Percentiles rank a stretch among this genome's conserved stretches.
Conservation (phyloP, 73 alveolate species). For the Symbiodinium pilosum region DNA sequence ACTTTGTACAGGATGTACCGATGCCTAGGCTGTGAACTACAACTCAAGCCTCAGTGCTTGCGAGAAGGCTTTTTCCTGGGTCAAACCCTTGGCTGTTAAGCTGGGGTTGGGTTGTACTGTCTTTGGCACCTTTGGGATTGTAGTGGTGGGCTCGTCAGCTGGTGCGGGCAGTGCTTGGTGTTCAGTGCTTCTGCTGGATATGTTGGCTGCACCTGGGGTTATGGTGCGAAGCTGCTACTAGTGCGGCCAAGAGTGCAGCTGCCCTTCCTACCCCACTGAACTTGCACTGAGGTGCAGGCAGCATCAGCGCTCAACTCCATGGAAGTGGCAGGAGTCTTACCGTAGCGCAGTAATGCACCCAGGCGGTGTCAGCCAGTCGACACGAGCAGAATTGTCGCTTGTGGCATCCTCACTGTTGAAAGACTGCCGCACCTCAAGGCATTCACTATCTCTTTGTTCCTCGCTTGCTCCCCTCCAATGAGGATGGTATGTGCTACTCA, state of each 20-base stretch:
- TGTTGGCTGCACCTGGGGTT: no score
- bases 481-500: no score
- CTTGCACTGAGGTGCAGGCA: neutral
- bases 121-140: neutral
- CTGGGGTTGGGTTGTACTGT: neutral
- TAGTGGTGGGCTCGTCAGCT: neutral
- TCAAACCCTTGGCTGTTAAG: neutral
- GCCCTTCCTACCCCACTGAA: no score
- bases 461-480: no score
- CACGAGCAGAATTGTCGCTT: no score
- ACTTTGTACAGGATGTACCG: neutral
- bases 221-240: no score
- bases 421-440: neutral
- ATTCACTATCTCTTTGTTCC: no score
- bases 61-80: neutral
- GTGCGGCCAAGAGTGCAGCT: no score
- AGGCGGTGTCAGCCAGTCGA: no score
- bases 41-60: neutral
- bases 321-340: neutral
- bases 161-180: neutral
- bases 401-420: no score
- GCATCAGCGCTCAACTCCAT: neutral
- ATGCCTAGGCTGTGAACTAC: neutral
- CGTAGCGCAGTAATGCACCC: no score
- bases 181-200: no score